Evolutionary conservation across 2,329 filamentous ascomycete genomes (phyloP).

Genomic region (Rhexocercosporidium sp.): DNA sequence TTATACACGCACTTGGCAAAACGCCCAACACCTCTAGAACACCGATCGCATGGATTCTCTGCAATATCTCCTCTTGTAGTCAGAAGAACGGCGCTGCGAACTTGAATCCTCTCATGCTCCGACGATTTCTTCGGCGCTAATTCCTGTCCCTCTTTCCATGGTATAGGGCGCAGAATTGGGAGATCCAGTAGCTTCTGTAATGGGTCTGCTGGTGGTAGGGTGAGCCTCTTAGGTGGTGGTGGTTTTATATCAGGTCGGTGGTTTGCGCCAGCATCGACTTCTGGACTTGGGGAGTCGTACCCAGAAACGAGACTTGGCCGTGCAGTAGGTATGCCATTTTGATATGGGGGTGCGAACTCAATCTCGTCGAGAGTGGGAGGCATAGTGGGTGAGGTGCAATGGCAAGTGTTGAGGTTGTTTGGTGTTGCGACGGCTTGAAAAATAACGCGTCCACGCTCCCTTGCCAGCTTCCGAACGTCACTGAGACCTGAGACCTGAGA

Average conservation of each 20-base stretch:
- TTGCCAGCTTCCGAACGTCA: no score
- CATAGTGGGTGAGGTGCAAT: constrained; percentile 8
- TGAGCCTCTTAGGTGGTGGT: not conserved
- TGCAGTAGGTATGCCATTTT: constrained; percentile 9
- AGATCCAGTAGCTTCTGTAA: constrained; percentile 27
- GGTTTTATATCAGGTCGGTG: not conserved
- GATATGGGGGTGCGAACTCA: not conserved
- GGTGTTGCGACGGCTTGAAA: not conserved
- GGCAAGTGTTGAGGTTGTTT: no score
- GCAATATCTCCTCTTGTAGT: constrained; percentile 29
- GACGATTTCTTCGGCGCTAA: constrained; percentile 27
- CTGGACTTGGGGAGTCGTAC: constrained; percentile 7
- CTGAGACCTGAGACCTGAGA: no score
- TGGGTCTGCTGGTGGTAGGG: constrained; percentile 13
- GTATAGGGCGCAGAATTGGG: constrained; percentile 33
- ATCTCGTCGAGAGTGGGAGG: constrained; percentile 15
- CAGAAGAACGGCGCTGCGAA: constrained; percentile 32
- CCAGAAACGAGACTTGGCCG: not conserved
- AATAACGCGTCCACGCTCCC: no score
- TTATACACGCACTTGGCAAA: constrained; percentile 32
- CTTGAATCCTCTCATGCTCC: constrained; percentile 30
- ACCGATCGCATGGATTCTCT: constrained; percentile 31
- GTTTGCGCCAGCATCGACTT: not conserved
- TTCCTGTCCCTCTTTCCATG: constrained; percentile 34
- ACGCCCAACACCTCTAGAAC: constrained; percentile 26